Base-by-base conservation (phyloP, 2,329 filamentous ascomycete species). In the Phyllosticta capitalensis region DNA sequence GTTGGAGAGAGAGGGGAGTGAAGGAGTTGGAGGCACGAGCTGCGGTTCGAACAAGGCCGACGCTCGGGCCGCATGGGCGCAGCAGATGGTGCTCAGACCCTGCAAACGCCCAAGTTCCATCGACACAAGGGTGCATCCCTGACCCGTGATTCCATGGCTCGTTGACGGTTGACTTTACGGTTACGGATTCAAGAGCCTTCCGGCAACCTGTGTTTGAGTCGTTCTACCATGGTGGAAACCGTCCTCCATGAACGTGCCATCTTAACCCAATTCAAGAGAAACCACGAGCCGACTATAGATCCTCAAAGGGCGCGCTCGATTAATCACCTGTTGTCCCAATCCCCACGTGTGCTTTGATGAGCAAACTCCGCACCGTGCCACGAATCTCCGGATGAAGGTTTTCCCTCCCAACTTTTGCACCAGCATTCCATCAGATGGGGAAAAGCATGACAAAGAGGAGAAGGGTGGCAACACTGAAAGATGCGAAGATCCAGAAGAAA, bases 21-120 rank as follows among this genome's bases (percentile, higher is more conserved):
- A 22, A 52, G 33, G 19, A 14, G 19, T 10, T 17, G 5, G 28
- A 19, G 19, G 24, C 38, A 45, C 21, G 22, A 51, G 24, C 51
- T 54, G 56, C 52, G n/a, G 51, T 30, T 51, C 33, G 56, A 50
- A 49, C 56, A 58, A 30, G 38, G 56, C 56, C 30, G 7, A 28
- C 51, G 38, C 38, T 45, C 38, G 38, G 38, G 38, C 38, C 38
- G 38, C 38, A 17, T 45, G 17, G 38, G 17, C 38, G n/a, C 3
- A n/a, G 14, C 17, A n/a, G 17, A n/a, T 12, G 38, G 38, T 19
- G 38, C 38, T 45, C 7, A 6, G 17, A 45, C 38, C 38, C 1
- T 1, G 14, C 2, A 45, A 45, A 45, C 14, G 17, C 38, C 38
- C 17, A 45, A n/a, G 38, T 45, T n/a, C 38, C 38, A 45, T 45